These are phyloP conservation scores for Rhynchosporium secalis DNA, from an alignment of 2,329 filamentous ascomycete genomes.

Conservation along the genomic window DNA sequence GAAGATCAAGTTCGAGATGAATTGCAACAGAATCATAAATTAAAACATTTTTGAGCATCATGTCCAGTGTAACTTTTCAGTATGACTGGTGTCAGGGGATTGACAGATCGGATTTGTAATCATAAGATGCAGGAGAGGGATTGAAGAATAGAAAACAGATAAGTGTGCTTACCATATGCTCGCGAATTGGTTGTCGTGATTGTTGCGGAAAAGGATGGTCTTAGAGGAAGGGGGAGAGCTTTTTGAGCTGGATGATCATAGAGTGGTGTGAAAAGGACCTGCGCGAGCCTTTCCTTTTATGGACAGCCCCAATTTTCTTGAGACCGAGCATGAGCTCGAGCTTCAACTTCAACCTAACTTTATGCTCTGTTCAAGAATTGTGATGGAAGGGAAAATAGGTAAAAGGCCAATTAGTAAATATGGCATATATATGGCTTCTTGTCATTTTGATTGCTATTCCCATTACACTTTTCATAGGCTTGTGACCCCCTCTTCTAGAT, in stretches of 20 bases:
- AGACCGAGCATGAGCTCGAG: background rate
- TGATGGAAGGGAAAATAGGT: too few relatives aligned
- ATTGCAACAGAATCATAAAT: conserved; percentile 43
- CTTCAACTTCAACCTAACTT: background rate
- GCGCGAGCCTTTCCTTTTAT: conserved; percentile 9
- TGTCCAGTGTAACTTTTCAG: conserved; percentile 39
- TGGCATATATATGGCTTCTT: conserved; percentile 30
- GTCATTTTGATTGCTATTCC: conserved; percentile 31
- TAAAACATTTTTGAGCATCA: conserved; percentile 53
- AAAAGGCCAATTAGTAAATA: background rate
- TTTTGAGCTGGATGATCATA: conserved; percentile 17
- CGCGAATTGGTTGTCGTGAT: conserved; percentile 16
- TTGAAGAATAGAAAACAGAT: conserved; percentile 4
- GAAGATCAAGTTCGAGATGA: conserved; percentile 15
- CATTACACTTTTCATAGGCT: conserved; percentile 36
- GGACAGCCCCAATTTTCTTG: conserved; percentile 5
- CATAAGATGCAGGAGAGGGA: conserved; percentile 48
- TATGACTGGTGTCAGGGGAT: conserved; percentile 66
- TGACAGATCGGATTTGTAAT: conserved; percentile 76
- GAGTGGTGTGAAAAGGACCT: conserved; percentile 5
- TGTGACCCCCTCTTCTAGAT: conserved; percentile 19
- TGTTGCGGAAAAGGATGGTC: conserved; percentile 7
- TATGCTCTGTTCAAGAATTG: too few relatives aligned
- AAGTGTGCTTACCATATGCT: conserved; percentile 18
- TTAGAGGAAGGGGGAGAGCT: background rate